These are phyloP conservation scores for Pachyrhizus erosus DNA, from an alignment of 306 rosid genomes.

Conservation along the genomic window DNA sequence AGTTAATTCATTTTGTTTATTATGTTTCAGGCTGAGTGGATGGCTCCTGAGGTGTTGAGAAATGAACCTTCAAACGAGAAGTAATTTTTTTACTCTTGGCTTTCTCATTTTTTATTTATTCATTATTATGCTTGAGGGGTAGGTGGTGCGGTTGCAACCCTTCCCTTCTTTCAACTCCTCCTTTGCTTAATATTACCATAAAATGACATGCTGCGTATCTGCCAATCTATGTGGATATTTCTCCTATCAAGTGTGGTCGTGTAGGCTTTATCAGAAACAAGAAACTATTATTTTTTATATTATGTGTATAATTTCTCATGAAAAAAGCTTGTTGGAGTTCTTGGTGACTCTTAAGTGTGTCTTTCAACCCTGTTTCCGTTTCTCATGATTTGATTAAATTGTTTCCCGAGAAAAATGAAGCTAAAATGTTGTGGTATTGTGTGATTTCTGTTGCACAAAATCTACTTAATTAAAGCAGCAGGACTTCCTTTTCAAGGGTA, in stretches of 20 bases:
- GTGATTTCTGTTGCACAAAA: not conserved
- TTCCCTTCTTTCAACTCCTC: conserved; percentile 18
- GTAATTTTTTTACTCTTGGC: conserved; percentile 51
- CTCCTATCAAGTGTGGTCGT: not conserved
- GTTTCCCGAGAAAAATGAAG: not conserved
- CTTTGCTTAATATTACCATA: not conserved
- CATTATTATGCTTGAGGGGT: not conserved
- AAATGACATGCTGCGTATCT: not conserved
- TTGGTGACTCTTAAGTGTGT: not conserved
- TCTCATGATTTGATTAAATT: not conserved
- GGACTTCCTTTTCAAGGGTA: not conserved
- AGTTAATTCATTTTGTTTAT: conserved; percentile 40
- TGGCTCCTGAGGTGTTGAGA: conserved; percentile 98
- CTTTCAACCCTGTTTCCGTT: not conserved
- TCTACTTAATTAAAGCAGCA: not conserved
- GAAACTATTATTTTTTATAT: not conserved
- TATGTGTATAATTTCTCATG: not conserved
- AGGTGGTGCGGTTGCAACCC: not conserved
- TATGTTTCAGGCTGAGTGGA: conserved; percentile 95
- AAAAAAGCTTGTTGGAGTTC: not conserved
- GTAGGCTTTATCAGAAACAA: not conserved
- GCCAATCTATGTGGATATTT: not conserved
- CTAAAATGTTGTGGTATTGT: not conserved
- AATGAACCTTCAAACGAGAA: conserved; percentile 97
- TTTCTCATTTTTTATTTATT: not conserved